Conservation (phyloP, 192 early-diverging fungal genomes). For the Podila clonocystis region DNA sequence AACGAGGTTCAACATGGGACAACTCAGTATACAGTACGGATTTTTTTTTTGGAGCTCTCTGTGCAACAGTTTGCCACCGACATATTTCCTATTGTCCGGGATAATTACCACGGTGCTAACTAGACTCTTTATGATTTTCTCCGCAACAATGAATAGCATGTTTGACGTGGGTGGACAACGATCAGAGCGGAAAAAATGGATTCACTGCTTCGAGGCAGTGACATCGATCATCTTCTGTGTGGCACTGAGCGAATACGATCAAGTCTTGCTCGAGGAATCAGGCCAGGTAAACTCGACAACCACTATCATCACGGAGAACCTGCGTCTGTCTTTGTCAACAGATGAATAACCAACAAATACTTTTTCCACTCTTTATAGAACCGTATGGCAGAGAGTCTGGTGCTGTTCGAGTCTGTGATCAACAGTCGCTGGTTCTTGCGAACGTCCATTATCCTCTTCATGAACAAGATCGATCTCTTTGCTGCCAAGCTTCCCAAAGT, state of each 20-base stretch:
- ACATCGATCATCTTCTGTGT: constrained; percentile 96
- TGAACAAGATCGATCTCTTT: constrained; percentile 96
- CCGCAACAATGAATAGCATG: constrained; percentile 62
- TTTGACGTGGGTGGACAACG: constrained; percentile 90
- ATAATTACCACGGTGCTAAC: not conserved
- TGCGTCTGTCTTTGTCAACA: not conserved
- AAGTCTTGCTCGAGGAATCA: constrained; percentile 87
- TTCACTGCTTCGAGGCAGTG: constrained; percentile 87
- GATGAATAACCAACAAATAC: not conserved
- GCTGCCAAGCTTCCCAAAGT: constrained; percentile 79
- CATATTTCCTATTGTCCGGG: constrained; percentile 1
- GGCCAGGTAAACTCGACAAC: constrained; percentile 55
- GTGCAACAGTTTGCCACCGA: constrained; percentile 2
- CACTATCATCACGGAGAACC: not conserved
- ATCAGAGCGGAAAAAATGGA: constrained; percentile 89
- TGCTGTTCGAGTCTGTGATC: constrained; percentile 90
- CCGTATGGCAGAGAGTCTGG: constrained; percentile 91
- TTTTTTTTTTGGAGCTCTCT: not conserved
- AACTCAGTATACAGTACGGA: constrained; percentile 83
- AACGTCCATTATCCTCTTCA: constrained; percentile 91
- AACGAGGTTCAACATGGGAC: constrained; percentile 92
- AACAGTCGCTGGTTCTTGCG: constrained; percentile 94
- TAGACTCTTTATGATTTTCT: not conserved
- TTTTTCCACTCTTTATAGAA: constrained; percentile 63
- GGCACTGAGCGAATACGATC: constrained; percentile 93